phyloP scores from a whole-genome alignment of 495 filamentous ascomycete species.

The Hypoxylon rickii region DNA sequence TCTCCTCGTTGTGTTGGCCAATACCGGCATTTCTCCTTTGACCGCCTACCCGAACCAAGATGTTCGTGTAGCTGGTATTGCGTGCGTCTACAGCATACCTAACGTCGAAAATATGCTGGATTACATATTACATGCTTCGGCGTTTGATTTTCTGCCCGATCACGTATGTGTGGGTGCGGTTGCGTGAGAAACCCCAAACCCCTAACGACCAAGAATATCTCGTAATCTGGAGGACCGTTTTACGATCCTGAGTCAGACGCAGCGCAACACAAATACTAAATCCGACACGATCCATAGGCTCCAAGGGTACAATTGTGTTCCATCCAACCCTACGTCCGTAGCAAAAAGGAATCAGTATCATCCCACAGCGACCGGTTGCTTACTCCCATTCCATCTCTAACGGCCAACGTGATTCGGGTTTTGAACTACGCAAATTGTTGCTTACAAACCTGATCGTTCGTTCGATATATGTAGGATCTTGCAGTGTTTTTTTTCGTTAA shows the following conservation, averaged over 20 bases:
- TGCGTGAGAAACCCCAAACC: slow-evolving; percentile 34
- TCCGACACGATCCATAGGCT: slow-evolving; percentile 30
- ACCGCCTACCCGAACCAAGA: slow-evolving; percentile 31
- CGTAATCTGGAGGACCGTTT: slow-evolving; percentile 27
- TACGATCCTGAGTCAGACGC: slow-evolving; percentile 40
- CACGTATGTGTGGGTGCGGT: slow-evolving; percentile 9
- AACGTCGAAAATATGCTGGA: background rate
- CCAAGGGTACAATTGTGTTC: slow-evolving; percentile 13
- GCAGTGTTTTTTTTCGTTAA: slow-evolving; percentile 11
- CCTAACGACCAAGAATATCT: slow-evolving; percentile 17
- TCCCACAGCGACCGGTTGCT: slow-evolving; percentile 9
- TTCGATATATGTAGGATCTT: background rate
- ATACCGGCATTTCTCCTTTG: slow-evolving; percentile 36
- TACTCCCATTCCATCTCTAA: slow-evolving; percentile 13
- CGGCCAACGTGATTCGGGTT: slow-evolving; percentile 17
- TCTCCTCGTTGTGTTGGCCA: slow-evolving; percentile 33
- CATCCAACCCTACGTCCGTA: slow-evolving; percentile 12
- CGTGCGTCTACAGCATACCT: slow-evolving; percentile 16
- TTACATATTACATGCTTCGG: slow-evolving; percentile 23
- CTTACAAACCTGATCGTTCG: slow-evolving; percentile 21
- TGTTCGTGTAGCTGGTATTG: slow-evolving; percentile 31
- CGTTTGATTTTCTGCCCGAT: slow-evolving; percentile 36
- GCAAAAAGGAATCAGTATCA: slow-evolving; percentile 11
- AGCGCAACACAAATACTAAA: slow-evolving; percentile 24
- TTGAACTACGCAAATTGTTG: slow-evolving; percentile 4